phyloP scores from a whole-genome alignment of 2,329 filamentous ascomycete species.

The Aspergillus ochraceus region DNA sequence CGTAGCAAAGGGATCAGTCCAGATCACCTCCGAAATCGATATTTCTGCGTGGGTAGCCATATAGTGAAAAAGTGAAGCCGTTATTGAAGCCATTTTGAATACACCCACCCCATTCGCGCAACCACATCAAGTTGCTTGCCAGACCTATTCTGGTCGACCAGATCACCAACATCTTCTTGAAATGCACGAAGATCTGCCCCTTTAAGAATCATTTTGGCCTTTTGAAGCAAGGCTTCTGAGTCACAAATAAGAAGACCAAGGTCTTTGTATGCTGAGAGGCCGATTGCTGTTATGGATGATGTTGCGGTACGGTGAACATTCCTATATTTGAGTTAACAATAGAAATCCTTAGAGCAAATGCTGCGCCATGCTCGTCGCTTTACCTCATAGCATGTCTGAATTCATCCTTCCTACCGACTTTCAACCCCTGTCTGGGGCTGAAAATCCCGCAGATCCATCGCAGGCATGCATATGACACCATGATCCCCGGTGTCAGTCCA shows the following conservation, averaged over 20 bases:
- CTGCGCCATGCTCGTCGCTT: background rate
- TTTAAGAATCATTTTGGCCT: slow-evolving; percentile 68
- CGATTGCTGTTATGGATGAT: slow-evolving; percentile 67
- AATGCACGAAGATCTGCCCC: slow-evolving; percentile 79
- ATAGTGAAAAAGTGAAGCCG: background rate
- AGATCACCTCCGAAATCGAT: background rate
- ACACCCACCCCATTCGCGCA: slow-evolving; percentile 86
- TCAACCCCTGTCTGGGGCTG: slow-evolving; percentile 68
- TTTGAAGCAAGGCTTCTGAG: slow-evolving; percentile 75
- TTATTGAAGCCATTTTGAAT: slow-evolving; percentile 67
- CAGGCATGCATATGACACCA: slow-evolving; percentile 74
- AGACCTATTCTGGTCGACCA: slow-evolving; percentile 76
- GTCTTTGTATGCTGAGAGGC: slow-evolving; percentile 83
- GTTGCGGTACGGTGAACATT: slow-evolving; percentile 83
- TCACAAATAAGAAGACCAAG: slow-evolving; percentile 89
- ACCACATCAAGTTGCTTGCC: slow-evolving; percentile 76
- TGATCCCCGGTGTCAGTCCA: slow-evolving; percentile 85
- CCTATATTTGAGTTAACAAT: slow-evolving; percentile 30
- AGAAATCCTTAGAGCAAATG: background rate
- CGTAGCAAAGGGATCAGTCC: background rate
- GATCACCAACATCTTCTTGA: slow-evolving; percentile 79
- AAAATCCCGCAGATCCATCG: slow-evolving; percentile 71
- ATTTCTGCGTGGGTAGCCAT: background rate
- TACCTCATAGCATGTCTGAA: slow-evolving; percentile 74
- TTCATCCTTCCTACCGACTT: slow-evolving; percentile 64